Evolutionary conservation across 768 basidiomycete genomes (phyloP).

Genomic region (Russula vinacea): DNA sequence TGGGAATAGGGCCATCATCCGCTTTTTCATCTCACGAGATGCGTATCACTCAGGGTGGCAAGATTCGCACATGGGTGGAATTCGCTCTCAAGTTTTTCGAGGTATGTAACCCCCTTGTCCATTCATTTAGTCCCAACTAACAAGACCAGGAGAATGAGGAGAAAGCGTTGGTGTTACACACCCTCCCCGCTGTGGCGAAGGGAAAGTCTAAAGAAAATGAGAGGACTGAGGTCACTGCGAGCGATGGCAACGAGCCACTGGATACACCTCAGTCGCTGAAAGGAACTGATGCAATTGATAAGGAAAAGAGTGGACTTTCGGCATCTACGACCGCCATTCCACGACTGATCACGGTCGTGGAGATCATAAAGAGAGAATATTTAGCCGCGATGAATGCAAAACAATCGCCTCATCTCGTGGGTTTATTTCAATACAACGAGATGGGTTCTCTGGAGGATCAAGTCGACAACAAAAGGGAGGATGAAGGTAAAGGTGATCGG

Average conservation of each 20-base stretch:
- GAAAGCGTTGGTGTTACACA: constrained; percentile 55
- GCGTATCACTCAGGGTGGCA: constrained; percentile 40
- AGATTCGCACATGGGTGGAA: constrained; percentile 38
- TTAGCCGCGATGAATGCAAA: constrained; percentile 48
- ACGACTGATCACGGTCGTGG: constrained; percentile 70
- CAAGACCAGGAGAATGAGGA: constrained; percentile 45
- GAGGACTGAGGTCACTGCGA: constrained; percentile 5
- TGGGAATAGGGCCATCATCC: neutral
- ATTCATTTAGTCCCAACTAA: neutral
- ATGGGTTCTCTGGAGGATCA: constrained; percentile 54
- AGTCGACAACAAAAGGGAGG: constrained; percentile 30
- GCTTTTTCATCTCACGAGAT: constrained; percentile 33
- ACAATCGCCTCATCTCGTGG: constrained; percentile 35
- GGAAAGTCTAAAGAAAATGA: neutral
- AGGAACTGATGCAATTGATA: constrained; percentile 3
- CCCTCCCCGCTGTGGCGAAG: constrained; percentile 44
- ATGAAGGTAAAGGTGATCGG: constrained; percentile 36
- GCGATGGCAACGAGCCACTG: constrained; percentile 13
- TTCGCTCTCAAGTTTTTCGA: constrained; percentile 41
- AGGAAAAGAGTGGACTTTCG: constrained; percentile 32
- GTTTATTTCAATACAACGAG: constrained; percentile 77
- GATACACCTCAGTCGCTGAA: constrained; percentile 10
- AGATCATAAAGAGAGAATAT: constrained; percentile 84
- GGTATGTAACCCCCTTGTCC: constrained; percentile 30
- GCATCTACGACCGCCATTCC: constrained; percentile 47